Percentiles rank a stretch among this genome's conserved stretches.
These are phyloP conservation scores for Mycena maculata DNA, from an alignment of 768 basidiomycete genomes.

Conservation along the genomic window DNA sequence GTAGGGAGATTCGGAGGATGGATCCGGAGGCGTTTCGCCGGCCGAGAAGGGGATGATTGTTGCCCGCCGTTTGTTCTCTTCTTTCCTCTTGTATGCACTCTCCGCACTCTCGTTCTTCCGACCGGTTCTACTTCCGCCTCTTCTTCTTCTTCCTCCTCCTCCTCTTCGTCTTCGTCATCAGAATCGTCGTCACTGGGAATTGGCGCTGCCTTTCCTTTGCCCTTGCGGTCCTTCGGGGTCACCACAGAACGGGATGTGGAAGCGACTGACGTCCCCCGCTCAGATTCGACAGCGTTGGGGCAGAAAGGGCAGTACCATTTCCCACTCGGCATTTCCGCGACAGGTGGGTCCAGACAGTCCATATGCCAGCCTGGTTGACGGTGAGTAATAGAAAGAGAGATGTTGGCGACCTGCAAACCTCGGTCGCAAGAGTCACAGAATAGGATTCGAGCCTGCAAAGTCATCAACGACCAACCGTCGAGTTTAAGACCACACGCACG, in stretches of 20 bases:
- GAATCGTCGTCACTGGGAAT: conserved; percentile 42
- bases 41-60: conserved; percentile 42
- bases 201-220: conserved; percentile 47
- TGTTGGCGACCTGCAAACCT: conserved; percentile 57
- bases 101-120: conserved; percentile 32
- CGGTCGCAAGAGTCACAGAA: conserved; percentile 97
- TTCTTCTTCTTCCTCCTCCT: conserved; percentile 39
- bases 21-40: conserved; percentile 60
- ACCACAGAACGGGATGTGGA: conserved; percentile 51
- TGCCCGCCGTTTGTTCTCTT: conserved; percentile 38
- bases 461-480: conserved; percentile 35
- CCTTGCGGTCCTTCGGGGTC: conserved; percentile 43
- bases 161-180: conserved; percentile 49
- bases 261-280: conserved; percentile 52
- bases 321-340: conserved; percentile 78
- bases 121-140: conserved; percentile 43
- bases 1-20: conserved; percentile 51
- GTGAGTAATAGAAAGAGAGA: conserved; percentile 24
- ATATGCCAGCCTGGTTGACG: conserved; percentile 78
- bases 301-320: conserved; percentile 83
- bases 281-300: conserved; percentile 41
- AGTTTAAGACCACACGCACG: conserved; percentile 61
- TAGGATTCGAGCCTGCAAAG: conserved; percentile 74
- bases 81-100: conserved; percentile 38
- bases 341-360: conserved; percentile 80